Base-by-base conservation (phyloP, 306 rosid genomes). In the Pterocarpus macrocarpus region DNA sequence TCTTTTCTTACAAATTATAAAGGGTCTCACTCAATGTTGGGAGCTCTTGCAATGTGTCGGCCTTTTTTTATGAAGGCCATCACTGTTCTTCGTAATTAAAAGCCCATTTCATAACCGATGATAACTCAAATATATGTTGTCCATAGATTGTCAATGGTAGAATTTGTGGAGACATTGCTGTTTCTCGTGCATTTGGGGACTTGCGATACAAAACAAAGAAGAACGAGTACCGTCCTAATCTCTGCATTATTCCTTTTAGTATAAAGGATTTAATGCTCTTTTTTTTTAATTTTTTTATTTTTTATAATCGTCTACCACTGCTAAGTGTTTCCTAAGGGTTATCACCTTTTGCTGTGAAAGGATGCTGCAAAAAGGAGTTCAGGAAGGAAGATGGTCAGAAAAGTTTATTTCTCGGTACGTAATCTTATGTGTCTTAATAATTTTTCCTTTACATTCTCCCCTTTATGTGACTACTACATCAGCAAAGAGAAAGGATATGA, bases 141-240 rank as follows among this genome's bases (percentile, higher is more conserved):
- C 80, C 80, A 78, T 65, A 95, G 99, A 90, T 95, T 55, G 80
- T 64, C 71, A 93, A 95, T 57, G 98, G 99, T 64, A 90, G 99
- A 85, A 92, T 95, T 66, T 95, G 99, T 57, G 99, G 99, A 78
- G 99, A 95, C 80, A 95, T 95, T 83, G 94, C 99, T 47, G 92
- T 95, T 45, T 92, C 99, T 80, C 98, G 99, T 73, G 98, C 99
- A 57, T 95, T 95, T 81, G 99, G 99, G 64, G 99, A 95, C 86
- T 9, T 88, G 74, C 87, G 97, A 75, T 95, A 93, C 90, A 95
- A 95, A 89, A 90, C 98, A 52, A 95, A 90, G 94, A 93, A 95
- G 89, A 88, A 88, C 43, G 94, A 95, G 99, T 95, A 82, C 16
- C 65, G 85, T 76, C 81, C 80, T 86, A 58, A 80, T 45, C 78